Base-by-base conservation (phyloP, 106 monocot species). In the Apostasia shenzhenica region DNA sequence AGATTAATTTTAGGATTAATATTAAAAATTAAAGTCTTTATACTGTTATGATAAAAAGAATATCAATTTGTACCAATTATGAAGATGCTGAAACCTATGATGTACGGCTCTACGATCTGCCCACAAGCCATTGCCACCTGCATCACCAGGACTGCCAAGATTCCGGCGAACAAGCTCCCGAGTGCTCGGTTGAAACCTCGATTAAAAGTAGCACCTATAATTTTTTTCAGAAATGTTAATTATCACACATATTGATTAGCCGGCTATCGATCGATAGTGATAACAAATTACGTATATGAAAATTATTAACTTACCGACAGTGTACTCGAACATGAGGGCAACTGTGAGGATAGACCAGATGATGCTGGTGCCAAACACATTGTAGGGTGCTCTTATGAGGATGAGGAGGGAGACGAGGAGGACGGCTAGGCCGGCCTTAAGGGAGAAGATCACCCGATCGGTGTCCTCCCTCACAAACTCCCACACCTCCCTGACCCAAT, bases 331-430 rank as follows among this genome's bases (percentile, higher is more conserved):
- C 83, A 92, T 85, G 72, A 92, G 79, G 69, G 77, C 85, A 2
- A 92, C 92, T 1, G 92, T 92, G 61, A 92, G 77, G 37, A 92
- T 92, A 55, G 88, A 78, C 92, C 92, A 92, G 48, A 92, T 81
- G 70, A 81, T 78, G 73, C 77, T 61, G 71, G 63, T 57, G 45
- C 88, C 88, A 37, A 88, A 85, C 8, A 85, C 59, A 2, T 79
- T 65, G 11, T 68, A 88, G 0, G 88, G 82, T 13, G 76, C 79
- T 10, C 75, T 70, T 63, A 77, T 61, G 12, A 92, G 85, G 59
- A 92, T 83, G 54, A 92, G 85, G n/a, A 88, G 73, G 6, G 92
- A 92, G 26, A 88, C 80, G 2, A 92, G 80, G 41, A 83, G 72
- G 44, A 85, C 71, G 0, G 88, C 85, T 7, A 88, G 74, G n/a